phyloP scores from a whole-genome alignment of 345 rosid species.

The rapeseed (Brassica napus) region Da-Ae NC_063448.1:14731001-14731500 shows the following conservation, averaged over 20 bases:
- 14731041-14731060: constrained; percentile 67
- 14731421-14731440: constrained; percentile 68
- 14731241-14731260: constrained; percentile 57
- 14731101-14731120: constrained; percentile 81
- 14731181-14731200: constrained; percentile 30
- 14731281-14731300: constrained; percentile 76
- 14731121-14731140: constrained; percentile 78
- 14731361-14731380: no score
- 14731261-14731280: constrained; percentile 55
- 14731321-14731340: background rate
- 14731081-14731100: constrained; percentile 89
- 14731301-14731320: constrained; percentile 79
- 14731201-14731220: constrained; percentile 91
- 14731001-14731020: constrained; percentile 87
- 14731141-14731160: no score
- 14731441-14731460: constrained; percentile 65
- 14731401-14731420: constrained; percentile 66
- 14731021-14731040: constrained; percentile 80
- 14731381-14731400: constrained; percentile 74
- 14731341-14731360: background rate
- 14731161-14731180: constrained; percentile 14
- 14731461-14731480: constrained; percentile 78
- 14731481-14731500: constrained; percentile 72
- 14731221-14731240: constrained; percentile 82
- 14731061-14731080: constrained; percentile 74